These are phyloP conservation scores for Tolypocladium endophyticum DNA, from an alignment of 2,329 filamentous ascomycete genomes.

Conservation along the genomic window DNA sequence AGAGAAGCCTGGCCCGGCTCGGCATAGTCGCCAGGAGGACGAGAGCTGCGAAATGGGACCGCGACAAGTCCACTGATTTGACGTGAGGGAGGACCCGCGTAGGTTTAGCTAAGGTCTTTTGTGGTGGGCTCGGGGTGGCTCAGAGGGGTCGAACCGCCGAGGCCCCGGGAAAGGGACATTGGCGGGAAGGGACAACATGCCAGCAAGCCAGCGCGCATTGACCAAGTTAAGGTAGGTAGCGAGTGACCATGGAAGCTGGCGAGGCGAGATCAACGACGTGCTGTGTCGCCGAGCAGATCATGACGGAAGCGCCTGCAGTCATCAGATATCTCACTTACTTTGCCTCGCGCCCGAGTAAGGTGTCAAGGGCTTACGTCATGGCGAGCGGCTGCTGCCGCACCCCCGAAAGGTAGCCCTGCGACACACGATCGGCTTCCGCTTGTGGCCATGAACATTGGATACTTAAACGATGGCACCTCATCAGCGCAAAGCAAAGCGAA, in stretches of 20 bases:
- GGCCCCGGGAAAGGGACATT: background rate
- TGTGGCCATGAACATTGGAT: background rate
- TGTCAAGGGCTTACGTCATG: background rate
- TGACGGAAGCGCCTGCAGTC: background rate
- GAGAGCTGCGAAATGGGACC: background rate
- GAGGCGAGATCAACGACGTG: background rate
- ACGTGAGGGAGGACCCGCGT: background rate
- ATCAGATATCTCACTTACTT: background rate
- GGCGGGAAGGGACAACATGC: background rate
- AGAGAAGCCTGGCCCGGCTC: background rate
- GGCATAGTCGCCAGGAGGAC: background rate
- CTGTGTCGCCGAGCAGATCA: background rate
- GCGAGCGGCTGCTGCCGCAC: background rate
- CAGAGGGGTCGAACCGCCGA: background rate
- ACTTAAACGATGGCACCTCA: too few species aligned
- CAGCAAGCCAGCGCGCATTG: background rate
- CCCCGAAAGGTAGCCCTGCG: too few species aligned
- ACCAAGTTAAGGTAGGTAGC: too few species aligned
- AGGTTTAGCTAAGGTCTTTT: background rate
- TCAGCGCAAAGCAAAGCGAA: too few species aligned
- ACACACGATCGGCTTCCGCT: conserved; percentile 1
- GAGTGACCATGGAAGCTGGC: background rate
- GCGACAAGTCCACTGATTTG: too few species aligned
- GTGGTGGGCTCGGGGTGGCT: background rate
- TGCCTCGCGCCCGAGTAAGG: background rate